Conservation (phyloP, 106 monocot genomes). For the Chionographis japonica region DNA sequence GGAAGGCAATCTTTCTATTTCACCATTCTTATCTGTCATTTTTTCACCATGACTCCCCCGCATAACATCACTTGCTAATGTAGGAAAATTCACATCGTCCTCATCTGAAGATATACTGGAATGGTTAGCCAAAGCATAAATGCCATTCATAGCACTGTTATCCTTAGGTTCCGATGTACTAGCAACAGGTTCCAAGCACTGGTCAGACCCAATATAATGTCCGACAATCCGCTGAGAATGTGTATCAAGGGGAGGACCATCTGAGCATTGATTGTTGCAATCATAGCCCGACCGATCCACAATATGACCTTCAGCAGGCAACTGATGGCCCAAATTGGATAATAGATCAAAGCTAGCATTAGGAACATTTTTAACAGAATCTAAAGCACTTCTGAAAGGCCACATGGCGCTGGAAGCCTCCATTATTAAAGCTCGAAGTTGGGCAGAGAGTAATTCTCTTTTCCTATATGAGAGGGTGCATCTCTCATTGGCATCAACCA, state of each 20-base stretch:
- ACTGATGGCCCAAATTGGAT: conserved; percentile 11
- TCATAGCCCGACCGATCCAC: conserved; percentile 18
- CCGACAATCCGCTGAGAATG: conserved; percentile 6
- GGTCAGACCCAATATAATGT: conserved; percentile 22
- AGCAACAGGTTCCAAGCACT: conserved; percentile 29
- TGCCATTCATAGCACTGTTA: conserved; percentile 10
- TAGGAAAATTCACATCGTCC: conserved; percentile 13
- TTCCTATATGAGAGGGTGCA: conserved; percentile 60
- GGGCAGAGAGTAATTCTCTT: conserved; percentile 68
- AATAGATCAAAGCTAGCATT: conserved; percentile 11
- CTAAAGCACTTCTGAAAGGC: conserved; percentile 21
- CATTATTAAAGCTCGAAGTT: conserved; percentile 41
- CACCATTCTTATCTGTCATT: conserved; percentile 9
- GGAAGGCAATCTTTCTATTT: conserved; percentile 19
- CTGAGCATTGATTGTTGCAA: conserved; percentile 7
- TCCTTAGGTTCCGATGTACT: conserved; percentile 31
- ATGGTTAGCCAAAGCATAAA: not conserved
- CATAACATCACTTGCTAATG: not conserved
- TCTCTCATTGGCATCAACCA: conserved; percentile 69
- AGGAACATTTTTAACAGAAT: conserved; percentile 17
- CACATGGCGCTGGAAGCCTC: conserved; percentile 32
- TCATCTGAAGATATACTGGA: conserved; percentile 15
- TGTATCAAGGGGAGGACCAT: conserved; percentile 11
- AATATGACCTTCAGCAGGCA: conserved; percentile 6
- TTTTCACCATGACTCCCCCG: conserved; percentile 16